Percentiles rank a stretch among this genome's conserved stretches.
These are phyloP conservation scores for Fusarium sp. DNA, from an alignment of 2,329 filamentous ascomycete species.

Conservation along the genomic window DNA sequence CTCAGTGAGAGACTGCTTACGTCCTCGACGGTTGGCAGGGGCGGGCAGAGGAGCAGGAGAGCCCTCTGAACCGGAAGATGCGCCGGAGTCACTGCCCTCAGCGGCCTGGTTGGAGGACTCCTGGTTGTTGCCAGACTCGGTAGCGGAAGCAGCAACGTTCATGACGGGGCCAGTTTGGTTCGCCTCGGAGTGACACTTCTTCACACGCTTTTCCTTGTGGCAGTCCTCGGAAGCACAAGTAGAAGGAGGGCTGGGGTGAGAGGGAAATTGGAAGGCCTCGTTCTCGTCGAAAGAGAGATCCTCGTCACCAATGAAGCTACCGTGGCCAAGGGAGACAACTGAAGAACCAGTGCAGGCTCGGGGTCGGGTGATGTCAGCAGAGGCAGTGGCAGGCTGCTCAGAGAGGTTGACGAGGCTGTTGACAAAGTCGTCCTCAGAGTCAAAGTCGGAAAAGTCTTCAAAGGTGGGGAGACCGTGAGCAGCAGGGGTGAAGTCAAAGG, in stretches of 20 bases:
- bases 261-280: conserved; percentile 68
- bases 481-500: conserved; percentile 64
- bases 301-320: conserved; percentile 80
- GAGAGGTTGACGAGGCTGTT: conserved; percentile 77
- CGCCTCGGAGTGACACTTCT: conserved; percentile 63
- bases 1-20: conserved; percentile 98
- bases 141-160: conserved; percentile 52
- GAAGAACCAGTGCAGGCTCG: conserved; percentile 75
- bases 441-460: conserved; percentile 88
- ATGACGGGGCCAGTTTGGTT: conserved; percentile 54
- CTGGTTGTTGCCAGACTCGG: conserved; percentile 52
- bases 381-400: conserved; percentile 54
- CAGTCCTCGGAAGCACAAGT: conserved; percentile 55
- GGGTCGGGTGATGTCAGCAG: conserved; percentile 72
- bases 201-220: conserved; percentile 68
- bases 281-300: conserved; percentile 81
- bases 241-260: conserved; percentile 68
- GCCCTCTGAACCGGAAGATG: conserved; percentile 58
- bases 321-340: conserved; percentile 76
- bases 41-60: conserved; percentile 58
- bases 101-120: conserved; percentile 51
- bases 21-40: conserved; percentile 88
- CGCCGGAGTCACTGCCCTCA: conserved; percentile 53
- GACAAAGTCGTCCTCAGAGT: conserved; percentile 87
- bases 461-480: conserved; percentile 76